Percentiles rank a stretch among this genome's conserved stretches.
Evolutionary conservation across 108 stramenopile genomes (phyloP).

Genomic region (Aureococcus anophagefferens): DNA sequence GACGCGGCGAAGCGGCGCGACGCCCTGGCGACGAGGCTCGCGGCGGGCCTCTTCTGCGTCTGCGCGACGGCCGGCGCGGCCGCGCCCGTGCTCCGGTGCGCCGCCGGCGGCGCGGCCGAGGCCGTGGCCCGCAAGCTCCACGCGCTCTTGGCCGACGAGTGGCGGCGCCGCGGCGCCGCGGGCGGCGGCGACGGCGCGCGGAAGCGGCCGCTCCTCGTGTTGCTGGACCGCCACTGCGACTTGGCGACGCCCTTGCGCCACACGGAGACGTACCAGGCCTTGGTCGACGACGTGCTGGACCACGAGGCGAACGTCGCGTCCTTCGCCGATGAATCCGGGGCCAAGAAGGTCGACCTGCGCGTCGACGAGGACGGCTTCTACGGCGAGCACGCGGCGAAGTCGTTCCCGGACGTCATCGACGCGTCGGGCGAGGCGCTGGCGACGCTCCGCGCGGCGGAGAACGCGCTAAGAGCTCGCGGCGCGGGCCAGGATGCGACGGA

Average conservation of each 20-base stretch:
- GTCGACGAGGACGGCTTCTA: constrained; percentile 24
- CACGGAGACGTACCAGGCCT: constrained; percentile 85
- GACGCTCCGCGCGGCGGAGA: constrained; percentile 66
- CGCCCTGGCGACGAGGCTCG: constrained; percentile 64
- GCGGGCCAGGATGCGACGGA: constrained; percentile 30
- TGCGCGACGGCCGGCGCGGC: constrained; percentile 65
- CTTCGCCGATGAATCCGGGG: constrained; percentile 44
- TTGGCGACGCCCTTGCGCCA: constrained; percentile 81
- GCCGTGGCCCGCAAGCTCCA: constrained; percentile 86
- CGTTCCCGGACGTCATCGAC: constrained; percentile 95
- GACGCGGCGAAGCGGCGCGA: constrained; percentile 49
- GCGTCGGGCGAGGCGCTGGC: constrained; percentile 83
- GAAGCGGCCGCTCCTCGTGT: constrained; percentile 77
- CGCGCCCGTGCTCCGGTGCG: constrained; percentile 84
- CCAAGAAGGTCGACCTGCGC: background rate
- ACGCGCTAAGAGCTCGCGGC: constrained; percentile 59
- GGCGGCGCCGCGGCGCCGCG: background rate
- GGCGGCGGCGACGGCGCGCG: background rate
- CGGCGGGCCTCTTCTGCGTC: constrained; percentile 78
- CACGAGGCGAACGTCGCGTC: constrained; percentile 82
- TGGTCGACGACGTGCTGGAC: constrained; percentile 84
- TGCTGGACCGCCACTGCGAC: constrained; percentile 88
- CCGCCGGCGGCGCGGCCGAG: constrained; percentile 81
- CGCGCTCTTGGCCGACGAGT: constrained; percentile 41
- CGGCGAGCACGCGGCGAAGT: constrained; percentile 69